Evolutionary conservation across 768 basidiomycete species (phyloP), one percentile per base, ranked within the genome.

Genomic region (Rhizopogon rudus): DNA sequence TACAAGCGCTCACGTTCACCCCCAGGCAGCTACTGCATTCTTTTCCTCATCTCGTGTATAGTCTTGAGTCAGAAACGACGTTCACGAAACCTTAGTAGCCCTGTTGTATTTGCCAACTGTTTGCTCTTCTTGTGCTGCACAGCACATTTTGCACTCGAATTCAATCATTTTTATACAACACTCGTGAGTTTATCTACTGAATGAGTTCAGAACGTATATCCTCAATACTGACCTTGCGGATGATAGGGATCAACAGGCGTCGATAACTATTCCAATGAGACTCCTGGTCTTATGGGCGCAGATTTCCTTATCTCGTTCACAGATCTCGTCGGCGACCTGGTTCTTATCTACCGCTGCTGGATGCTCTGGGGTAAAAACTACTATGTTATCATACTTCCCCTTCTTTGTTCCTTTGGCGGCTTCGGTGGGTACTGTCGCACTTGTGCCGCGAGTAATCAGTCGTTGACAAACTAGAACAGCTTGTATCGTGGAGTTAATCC

Each of bases 291-390:
- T 49, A 33, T 65, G 3, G 75, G 59, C 3, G 72, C 73, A 4
- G 73, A 75, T 59, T 56, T 72, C 20, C 56, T 76, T 41, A 66
- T 75, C 52, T 72, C 73, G 1, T 48, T 74, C 35, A 63, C 67
- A 0, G 73, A 75, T 57, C 66, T 76, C 40, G 31, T 72, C 20
- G 74, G 73, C 1, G 65, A 74, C 59, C 14, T 68, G 37, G 57
- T 70, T 44, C 67, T 76, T 35, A 58, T 74, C 29, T 77, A 76
- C 53, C 77, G 77, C 35, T 76, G 73, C 61, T 78, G 72, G 68
- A 60, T 73, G 56, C 44, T 78, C 44, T 78, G 75, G 74, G 66
- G 60, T 1, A 62, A 58, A 48, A 72, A 67, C 40, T 68, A 68
- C 53, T 67, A 63, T 54, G 43, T 77, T 37, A 46, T 70, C 28